Percentiles rank a stretch among this genome's conserved stretches.
phyloP scores from a whole-genome alignment of 2,329 filamentous ascomycete species.

The Arthroderma sp. region DNA sequence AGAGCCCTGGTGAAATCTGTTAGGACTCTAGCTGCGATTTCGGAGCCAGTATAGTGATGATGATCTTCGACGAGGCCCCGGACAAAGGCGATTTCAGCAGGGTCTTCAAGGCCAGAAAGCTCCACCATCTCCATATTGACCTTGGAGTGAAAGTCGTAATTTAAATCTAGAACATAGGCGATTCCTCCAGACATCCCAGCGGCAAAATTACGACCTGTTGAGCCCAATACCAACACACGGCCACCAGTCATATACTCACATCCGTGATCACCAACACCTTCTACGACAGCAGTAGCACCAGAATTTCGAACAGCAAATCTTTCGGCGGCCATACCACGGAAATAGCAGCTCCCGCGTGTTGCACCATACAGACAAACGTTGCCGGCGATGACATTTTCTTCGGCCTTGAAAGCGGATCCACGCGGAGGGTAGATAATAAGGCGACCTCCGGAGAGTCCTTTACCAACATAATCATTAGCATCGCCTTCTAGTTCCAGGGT shows the following conservation, averaged over 20 bases:
- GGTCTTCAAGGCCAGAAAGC: constrained; percentile 69
- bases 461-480: constrained; percentile 92
- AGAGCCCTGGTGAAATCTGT: constrained; percentile 92
- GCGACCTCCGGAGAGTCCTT: constrained; percentile 84
- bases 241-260: constrained; percentile 99
- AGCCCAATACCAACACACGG: constrained; percentile 72
- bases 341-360: constrained; percentile 82
- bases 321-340: constrained; percentile 92
- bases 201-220: constrained; percentile 90
- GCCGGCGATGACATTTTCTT: constrained; percentile 87
- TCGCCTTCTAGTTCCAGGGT: constrained; percentile 93
- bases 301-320: constrained; percentile 95
- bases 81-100: constrained; percentile 75
- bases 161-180: constrained; percentile 81
- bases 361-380: constrained; percentile 94
- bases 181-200: constrained; percentile 98
- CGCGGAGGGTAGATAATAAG: constrained; percentile 88
- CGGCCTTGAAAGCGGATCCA: constrained; percentile 81
- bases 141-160: constrained; percentile 80
- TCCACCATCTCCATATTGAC: constrained; percentile 98
- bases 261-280: constrained; percentile 89
- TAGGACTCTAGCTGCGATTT: constrained; percentile 80
- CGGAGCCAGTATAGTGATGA: constrained; percentile 93
- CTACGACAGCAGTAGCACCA: constrained; percentile 87
- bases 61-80: constrained; percentile 91